phyloP scores from a whole-genome alignment of 108 stramenopile genomes.

The Discostella stelligeroides region DNA sequence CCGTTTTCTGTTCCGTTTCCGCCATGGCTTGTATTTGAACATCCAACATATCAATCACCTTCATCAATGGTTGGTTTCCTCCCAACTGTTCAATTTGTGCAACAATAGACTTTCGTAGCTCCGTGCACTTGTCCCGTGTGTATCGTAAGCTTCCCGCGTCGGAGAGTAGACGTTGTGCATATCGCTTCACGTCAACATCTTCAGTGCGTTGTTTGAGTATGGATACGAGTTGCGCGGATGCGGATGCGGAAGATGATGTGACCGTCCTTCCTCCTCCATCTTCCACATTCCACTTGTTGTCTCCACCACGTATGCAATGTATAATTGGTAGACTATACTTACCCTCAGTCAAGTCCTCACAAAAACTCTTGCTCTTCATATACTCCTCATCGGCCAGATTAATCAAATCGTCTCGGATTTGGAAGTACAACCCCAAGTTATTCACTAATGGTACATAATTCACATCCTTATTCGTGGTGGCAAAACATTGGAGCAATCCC shows the following conservation, averaged over 20 bases:
- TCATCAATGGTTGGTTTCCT: conserved; percentile 72
- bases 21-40: conserved; percentile 50
- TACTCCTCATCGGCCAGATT: conserved; percentile 94
- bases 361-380: conserved; percentile 93
- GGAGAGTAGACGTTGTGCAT: conserved; percentile 75
- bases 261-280: neutral
- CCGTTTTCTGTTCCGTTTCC: too few relatives aligned
- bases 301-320: conserved; percentile 59
- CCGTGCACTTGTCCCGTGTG: conserved; percentile 69
- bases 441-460: conserved; percentile 84
- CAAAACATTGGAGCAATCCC: conserved; percentile 90
- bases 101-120: conserved; percentile 60
- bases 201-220: conserved; percentile 94
- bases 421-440: conserved; percentile 93
- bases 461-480: conserved; percentile 51
- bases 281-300: conserved; percentile 15
- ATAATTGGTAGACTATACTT: conserved; percentile 95
- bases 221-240: conserved; percentile 70
- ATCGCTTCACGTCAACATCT: conserved; percentile 89
- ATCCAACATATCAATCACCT: conserved; percentile 70
- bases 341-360: conserved; percentile 97
- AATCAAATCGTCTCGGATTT: conserved; percentile 95
- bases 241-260: conserved; percentile 7
- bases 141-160: conserved; percentile 78
- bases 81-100: conserved; percentile 68